These are phyloP conservation scores for Amoebophrya sp. DNA, from an alignment of 169 alveolate genomes.

Conservation along the genomic window DNA sequence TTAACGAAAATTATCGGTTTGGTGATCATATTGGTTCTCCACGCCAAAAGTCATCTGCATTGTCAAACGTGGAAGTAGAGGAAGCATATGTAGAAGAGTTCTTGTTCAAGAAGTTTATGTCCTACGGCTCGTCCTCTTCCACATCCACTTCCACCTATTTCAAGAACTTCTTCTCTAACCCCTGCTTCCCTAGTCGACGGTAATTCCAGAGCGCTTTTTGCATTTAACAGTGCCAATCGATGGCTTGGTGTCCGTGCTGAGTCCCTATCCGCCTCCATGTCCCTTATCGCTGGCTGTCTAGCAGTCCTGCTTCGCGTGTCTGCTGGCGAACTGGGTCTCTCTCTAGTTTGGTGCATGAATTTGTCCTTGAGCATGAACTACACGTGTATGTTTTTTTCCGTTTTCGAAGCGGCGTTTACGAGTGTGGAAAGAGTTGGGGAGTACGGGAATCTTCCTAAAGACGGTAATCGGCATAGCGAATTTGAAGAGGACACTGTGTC, in stretches of 20 bases:
- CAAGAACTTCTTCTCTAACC: too few species aligned
- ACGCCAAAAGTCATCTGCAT: too few species aligned
- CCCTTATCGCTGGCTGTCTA: slow-evolving; percentile 25
- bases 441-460: background rate
- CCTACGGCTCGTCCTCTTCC: too few species aligned
- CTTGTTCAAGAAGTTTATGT: too few species aligned
- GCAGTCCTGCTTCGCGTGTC: background rate
- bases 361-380: background rate
- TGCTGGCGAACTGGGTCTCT: background rate
- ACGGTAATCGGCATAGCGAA: background rate
- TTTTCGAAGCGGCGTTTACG: slow-evolving; percentile 24
- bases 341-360: background rate
- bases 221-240: slow-evolving; percentile 40
- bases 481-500: background rate
- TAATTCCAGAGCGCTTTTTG: background rate
- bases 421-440: background rate
- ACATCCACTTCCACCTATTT: too few species aligned
- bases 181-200: background rate
- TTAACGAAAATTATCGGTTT: too few species aligned
- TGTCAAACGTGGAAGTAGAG: too few species aligned
- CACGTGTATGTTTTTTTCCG: background rate
- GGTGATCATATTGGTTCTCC: too few species aligned
- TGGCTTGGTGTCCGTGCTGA: slow-evolving; percentile 50
- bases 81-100: too few species aligned
- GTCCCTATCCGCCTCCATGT: slow-evolving; percentile 41